A percentile compares a stretch with the other conserved stretches of the same genome.
These are phyloP conservation scores for Verticillium albo-atrum DNA, from an alignment of 2,329 filamentous ascomycete species.

Conservation along the genomic window DNA sequence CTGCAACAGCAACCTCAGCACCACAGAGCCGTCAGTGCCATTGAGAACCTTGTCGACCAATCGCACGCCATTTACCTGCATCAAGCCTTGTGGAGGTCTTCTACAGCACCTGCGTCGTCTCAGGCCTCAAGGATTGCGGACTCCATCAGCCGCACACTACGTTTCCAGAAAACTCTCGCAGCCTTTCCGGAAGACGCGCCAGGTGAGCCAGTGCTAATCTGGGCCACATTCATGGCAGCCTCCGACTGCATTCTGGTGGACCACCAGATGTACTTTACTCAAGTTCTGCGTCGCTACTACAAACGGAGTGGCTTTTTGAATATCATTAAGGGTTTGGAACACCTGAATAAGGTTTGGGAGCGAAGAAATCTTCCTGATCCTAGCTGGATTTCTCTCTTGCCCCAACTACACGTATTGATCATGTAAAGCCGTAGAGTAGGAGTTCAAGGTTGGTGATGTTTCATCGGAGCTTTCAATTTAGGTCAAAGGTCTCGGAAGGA, in stretches of 20 bases:
- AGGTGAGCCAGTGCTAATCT: conserved; percentile 18
- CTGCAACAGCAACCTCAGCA: background rate
- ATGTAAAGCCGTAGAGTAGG: no score
- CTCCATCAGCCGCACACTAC: conserved; percentile 16
- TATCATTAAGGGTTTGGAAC: conserved; percentile 15
- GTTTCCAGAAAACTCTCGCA: conserved; percentile 17
- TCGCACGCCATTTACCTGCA: conserved; percentile 5
- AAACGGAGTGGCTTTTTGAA: conserved; percentile 18
- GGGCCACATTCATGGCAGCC: conserved; percentile 20
- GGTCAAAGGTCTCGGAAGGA: no score
- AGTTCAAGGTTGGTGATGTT: no score
- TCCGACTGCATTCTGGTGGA: conserved; percentile 18
- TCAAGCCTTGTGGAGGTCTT: background rate
- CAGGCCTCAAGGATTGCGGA: background rate
- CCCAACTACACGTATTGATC: conserved; percentile 16
- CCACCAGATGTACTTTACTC: conserved; percentile 18
- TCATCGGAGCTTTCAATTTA: no score
- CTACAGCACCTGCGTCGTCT: no score
- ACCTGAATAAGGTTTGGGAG: conserved; percentile 17
- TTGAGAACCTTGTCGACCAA: conserved; percentile 10
- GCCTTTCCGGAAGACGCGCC: conserved; percentile 15
- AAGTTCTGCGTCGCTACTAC: conserved; percentile 11
- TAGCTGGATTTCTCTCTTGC: conserved; percentile 19
- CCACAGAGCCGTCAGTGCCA: background rate
- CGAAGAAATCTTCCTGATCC: conserved; percentile 10